These are phyloP conservation scores for Halophytophthora batemanensis DNA, from an alignment of 352 stramenopile genomes.

Conservation along the genomic window DNA sequence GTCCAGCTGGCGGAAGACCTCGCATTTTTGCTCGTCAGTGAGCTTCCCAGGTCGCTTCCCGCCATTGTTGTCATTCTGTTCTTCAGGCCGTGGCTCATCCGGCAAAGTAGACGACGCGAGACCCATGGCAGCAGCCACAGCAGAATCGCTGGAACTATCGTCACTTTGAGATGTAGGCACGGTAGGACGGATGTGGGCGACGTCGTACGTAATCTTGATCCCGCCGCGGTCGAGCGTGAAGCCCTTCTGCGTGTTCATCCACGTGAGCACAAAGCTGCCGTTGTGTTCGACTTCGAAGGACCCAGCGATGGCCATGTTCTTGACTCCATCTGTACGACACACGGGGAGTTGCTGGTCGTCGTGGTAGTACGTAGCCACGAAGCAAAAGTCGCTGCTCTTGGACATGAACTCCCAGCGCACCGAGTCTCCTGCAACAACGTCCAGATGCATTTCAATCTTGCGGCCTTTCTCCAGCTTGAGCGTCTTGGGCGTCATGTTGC, in stretches of 20 bases:
- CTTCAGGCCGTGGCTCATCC: conserved; percentile 1
- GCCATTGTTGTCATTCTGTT: conserved; percentile 8
- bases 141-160: background rate
- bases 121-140: conserved; percentile 1
- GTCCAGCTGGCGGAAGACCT: conserved; percentile 46
- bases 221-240: conserved; percentile 57
- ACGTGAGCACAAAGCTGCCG: conserved; percentile 73
- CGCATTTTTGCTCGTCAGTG: conserved; percentile 55
- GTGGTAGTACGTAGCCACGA: conserved; percentile 55
- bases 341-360: conserved; percentile 48
- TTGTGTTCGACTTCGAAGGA: conserved; percentile 47
- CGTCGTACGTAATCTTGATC: conserved; percentile 61
- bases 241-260: conserved; percentile 66
- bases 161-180: conserved; percentile 1
- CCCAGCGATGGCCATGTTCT: conserved; percentile 56
- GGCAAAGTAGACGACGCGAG: background rate
- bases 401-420: conserved; percentile 62
- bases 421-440: conserved; percentile 60
- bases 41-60: conserved; percentile 8
- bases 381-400: conserved; percentile 62
- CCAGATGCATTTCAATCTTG: conserved; percentile 79
- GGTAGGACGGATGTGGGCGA: conserved; percentile 42
- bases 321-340: conserved; percentile 58
- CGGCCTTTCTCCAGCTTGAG: conserved; percentile 54
- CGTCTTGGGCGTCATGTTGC: conserved; percentile 15